Evolutionary conservation across 179 eudicot species (phyloP).

Genomic region (Monotropa hypopitys): DNA sequence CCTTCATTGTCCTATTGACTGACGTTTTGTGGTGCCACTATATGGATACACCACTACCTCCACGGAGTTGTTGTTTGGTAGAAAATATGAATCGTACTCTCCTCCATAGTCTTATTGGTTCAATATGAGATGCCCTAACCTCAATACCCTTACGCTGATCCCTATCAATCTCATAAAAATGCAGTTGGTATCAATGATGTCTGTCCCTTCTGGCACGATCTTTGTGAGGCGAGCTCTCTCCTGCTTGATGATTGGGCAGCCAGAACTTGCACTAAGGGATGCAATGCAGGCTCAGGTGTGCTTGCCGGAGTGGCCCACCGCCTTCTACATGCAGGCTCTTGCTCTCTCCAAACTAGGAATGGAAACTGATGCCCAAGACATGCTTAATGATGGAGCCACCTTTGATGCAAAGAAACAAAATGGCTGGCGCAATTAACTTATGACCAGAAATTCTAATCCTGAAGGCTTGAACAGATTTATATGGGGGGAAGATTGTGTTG

Average conservation of each 20-base stretch:
- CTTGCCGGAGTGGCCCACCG: slow-evolving; percentile 96
- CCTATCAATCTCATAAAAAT: background rate
- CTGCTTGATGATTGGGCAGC: slow-evolving; percentile 74
- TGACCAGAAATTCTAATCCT: background rate
- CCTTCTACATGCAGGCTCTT: slow-evolving; percentile 82
- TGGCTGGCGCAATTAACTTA: slow-evolving; percentile 48
- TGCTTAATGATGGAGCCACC: slow-evolving; percentile 48
- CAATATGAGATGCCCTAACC: background rate
- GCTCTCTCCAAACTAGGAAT: slow-evolving; percentile 56
- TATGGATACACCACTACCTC: background rate
- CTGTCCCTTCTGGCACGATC: slow-evolving; percentile 78
- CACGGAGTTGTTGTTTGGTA: background rate
- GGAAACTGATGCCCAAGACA: slow-evolving; percentile 58
- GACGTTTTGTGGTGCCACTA: background rate
- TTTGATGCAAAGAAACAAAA: slow-evolving; percentile 53
- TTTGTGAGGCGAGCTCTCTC: slow-evolving; percentile 81
- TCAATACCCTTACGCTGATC: background rate
- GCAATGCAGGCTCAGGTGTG: slow-evolving; percentile 99
- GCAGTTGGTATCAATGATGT: slow-evolving; percentile 81
- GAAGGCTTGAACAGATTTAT: background rate
- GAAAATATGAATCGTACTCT: background rate
- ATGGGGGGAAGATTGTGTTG: background rate
- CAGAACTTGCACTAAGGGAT: slow-evolving; percentile 83
- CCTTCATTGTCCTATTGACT: background rate
- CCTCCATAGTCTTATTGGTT: background rate